Evolutionary conservation across 2,329 filamentous ascomycete species (phyloP), one percentile per base, ranked within the genome.

Genomic region (Trichoderma sp.): DNA sequence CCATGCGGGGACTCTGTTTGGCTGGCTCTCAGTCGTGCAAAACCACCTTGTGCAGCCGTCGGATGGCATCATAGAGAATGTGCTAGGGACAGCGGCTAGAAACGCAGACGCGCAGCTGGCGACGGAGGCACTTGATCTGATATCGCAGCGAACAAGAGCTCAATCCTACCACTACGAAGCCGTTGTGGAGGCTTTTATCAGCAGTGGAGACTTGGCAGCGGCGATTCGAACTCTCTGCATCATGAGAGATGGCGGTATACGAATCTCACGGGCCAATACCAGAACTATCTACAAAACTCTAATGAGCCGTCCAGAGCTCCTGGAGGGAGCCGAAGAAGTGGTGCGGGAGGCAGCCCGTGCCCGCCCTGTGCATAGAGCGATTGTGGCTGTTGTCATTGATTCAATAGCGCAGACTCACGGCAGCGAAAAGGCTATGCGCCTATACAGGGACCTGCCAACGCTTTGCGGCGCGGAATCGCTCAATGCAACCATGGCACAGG

Each of bases 121-220:
- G 1, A 89, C 89, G 6, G 87, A 91, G 35, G 91, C 92, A 35
- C 88, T 97, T 71, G 85, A 89, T 29, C 72, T 76, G 64, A 69
- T 81, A 1, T 75, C 79, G 4, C 70, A 68, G 40, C 74, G 76
- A 21, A 76, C 86, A 1, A 83, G 85, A 52, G 83, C 94, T 47
- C 82, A 85, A 10, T 79, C 86, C 6, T 85, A 91, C 71, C 93
- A 97, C 76, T 97, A 96, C 79, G 93, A 96, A 77, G 86, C 91
- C 33, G 84, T 97, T 33, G 82, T 94, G 7, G 89, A 92, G 69
- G 86, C 91, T 4, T 93, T 96, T 75, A 83, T 88, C 13, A 81
- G 82, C 4, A 75, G 77, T 4, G 83, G 84, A 2, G 88, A 96
- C 72, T 75, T 95, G 8, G 79, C 82, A 29, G 87, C 88, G 31